phyloP scores from a whole-genome alignment of 495 filamentous ascomycete genomes.

The Delitschia confertaspora region DNA sequence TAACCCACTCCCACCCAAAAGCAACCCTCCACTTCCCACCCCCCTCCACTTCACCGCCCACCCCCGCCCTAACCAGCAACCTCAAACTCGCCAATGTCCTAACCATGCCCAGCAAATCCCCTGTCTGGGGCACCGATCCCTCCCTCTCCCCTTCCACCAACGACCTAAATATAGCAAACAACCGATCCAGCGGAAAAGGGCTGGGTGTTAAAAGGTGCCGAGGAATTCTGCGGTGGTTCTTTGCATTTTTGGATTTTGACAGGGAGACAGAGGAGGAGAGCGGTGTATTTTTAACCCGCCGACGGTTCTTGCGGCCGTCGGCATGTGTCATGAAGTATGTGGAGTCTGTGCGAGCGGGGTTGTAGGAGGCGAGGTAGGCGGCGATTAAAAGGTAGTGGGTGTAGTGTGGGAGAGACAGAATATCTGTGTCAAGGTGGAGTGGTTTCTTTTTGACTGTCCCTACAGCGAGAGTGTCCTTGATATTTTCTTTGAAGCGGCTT shows the following conservation, averaged over 20 bases:
- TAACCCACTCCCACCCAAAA: conserved; percentile 65
- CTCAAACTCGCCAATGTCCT: conserved; percentile 73
- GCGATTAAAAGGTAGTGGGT: conserved; percentile 75
- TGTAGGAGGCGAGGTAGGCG: conserved; percentile 87
- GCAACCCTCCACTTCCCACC: conserved; percentile 64
- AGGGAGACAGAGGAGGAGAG: conserved; percentile 22
- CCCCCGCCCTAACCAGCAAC: conserved; percentile 54
- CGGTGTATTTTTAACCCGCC: conserved; percentile 21
- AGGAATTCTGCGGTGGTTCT: conserved; percentile 42
- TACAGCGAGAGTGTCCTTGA: conserved; percentile 10
- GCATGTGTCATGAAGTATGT: conserved; percentile 77
- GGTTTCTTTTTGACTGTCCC: conserved; percentile 9
- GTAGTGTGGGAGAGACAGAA: conserved; percentile 77
- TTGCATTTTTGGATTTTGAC: conserved; percentile 19
- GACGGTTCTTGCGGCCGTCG: conserved; percentile 44
- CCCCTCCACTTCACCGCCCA: conserved; percentile 49
- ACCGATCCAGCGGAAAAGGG: conserved; percentile 76
- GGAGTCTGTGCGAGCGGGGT: conserved; percentile 64
- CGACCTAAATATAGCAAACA: conserved; percentile 78
- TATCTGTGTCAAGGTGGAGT: conserved; percentile 23
- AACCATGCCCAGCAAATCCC: conserved; percentile 45
- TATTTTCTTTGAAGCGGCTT: not conserved
- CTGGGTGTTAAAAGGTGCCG: conserved; percentile 64
- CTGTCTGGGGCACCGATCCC: conserved; percentile 49
- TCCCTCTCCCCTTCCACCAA: too few species aligned